phyloP scores from a whole-genome alignment of 2,329 filamentous ascomycete species.

The Beauveria pseudobassiana region DNA sequence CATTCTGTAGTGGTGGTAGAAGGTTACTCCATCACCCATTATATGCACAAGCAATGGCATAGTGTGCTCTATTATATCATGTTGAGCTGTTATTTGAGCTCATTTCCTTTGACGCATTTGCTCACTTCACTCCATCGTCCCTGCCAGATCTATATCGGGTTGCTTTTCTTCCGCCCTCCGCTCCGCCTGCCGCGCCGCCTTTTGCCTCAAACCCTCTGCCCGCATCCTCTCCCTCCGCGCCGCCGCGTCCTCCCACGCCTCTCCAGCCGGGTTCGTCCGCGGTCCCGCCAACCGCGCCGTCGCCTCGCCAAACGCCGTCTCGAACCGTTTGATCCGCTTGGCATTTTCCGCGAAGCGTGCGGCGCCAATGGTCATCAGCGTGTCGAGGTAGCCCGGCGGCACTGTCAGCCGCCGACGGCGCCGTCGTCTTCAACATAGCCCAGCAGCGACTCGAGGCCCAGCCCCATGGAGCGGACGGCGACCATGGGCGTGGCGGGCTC shows the following conservation, averaged over 20 bases:
- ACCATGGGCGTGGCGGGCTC: slow-evolving; percentile 58
- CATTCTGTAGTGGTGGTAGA: too few relatives aligned
- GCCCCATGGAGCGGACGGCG: slow-evolving; percentile 74
- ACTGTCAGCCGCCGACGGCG: slow-evolving; percentile 42
- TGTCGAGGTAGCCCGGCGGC: slow-evolving; percentile 56
- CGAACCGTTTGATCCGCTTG: slow-evolving; percentile 60
- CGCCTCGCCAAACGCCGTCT: slow-evolving; percentile 37
- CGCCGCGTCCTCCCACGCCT: slow-evolving; percentile 48
- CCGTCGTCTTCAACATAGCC: slow-evolving; percentile 41
- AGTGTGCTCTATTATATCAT: not conserved
- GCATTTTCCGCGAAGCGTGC: slow-evolving; percentile 65
- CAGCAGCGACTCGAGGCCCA: slow-evolving; percentile 75
- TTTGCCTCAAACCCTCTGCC: slow-evolving; percentile 49
- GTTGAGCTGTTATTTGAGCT: not conserved
- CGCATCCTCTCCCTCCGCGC: slow-evolving; percentile 47
- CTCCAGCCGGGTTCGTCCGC: slow-evolving; percentile 26
- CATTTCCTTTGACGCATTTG: not conserved
- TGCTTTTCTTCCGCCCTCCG: slow-evolving; percentile 14
- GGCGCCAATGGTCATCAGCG: slow-evolving; percentile 63
- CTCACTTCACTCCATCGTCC: not conserved
- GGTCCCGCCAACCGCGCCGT: slow-evolving; percentile 18
- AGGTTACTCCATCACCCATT: too few relatives aligned
- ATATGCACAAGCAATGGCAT: too few relatives aligned
- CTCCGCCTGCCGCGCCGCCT: slow-evolving; percentile 31
- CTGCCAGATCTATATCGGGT: slow-evolving; percentile 4